These are phyloP conservation scores for Mucor circinelloides DNA, from an alignment of 371 early-diverging fungal genomes.

Conservation along the genomic window DNA sequence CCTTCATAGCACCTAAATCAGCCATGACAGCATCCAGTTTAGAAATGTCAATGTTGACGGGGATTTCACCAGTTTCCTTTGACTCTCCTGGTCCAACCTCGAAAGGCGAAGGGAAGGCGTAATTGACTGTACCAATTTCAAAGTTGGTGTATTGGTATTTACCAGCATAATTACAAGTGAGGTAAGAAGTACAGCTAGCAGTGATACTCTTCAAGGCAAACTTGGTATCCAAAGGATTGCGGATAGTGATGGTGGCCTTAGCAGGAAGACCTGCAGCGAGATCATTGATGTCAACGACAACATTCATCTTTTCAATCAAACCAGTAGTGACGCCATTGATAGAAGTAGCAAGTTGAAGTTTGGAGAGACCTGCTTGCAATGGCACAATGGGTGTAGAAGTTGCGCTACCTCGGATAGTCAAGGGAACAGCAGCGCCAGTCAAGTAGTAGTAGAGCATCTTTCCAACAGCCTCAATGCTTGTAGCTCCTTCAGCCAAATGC, in stretches of 20 bases:
- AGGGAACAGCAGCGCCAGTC: constrained; percentile 42
- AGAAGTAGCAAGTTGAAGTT: constrained; percentile 35
- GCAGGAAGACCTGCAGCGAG: constrained; percentile 6
- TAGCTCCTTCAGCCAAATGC: constrained; percentile 32
- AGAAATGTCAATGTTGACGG: constrained; percentile 4
- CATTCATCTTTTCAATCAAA: constrained; percentile 32
- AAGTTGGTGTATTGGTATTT: background rate
- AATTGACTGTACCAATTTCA: constrained; percentile 25
- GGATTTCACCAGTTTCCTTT: constrained; percentile 6
- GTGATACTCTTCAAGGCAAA: constrained; percentile 37
- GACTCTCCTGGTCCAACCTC: constrained; percentile 16
- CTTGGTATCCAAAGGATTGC: constrained; percentile 50
- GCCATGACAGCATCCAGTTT: background rate
- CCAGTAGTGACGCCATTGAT: constrained; percentile 41
- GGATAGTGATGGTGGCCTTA: constrained; percentile 34
- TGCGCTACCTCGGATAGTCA: constrained; percentile 43
- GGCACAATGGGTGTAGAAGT: constrained; percentile 46
- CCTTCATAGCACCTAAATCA: constrained; percentile 3
- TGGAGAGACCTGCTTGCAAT: constrained; percentile 46
- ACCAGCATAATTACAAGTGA: background rate
- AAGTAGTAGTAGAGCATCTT: constrained; percentile 39
- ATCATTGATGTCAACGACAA: constrained; percentile 2
- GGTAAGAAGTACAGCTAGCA: constrained; percentile 16
- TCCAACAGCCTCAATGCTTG: constrained; percentile 23
- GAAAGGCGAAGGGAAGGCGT: constrained; percentile 16